Conservation (phyloP, 2,329 filamentous ascomycete species). For the Myrmaecium sp. region DNA sequence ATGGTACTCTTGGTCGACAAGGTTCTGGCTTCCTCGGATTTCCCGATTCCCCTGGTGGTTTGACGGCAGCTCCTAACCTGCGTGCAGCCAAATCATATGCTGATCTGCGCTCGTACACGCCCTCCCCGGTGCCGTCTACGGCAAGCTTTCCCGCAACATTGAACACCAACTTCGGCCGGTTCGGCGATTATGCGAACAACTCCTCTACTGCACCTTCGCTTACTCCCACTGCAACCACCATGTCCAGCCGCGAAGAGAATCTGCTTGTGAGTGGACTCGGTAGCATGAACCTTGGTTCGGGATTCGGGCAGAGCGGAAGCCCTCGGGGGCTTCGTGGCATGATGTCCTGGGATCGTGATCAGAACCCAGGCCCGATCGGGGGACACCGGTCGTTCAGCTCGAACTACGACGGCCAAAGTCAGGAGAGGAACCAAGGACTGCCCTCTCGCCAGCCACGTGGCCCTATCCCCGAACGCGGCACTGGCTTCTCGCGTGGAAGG, state of each 20-base stretch:
- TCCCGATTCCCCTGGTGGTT: constrained; percentile 55
- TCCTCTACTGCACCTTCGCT: constrained; percentile 49
- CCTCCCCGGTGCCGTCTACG: constrained; percentile 78
- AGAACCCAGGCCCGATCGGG: constrained; percentile 42
- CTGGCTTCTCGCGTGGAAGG: constrained; percentile 37
- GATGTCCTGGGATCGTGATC: constrained; percentile 42
- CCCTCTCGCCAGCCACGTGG: constrained; percentile 46
- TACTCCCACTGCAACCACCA: constrained; percentile 39
- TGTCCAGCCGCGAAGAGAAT: constrained; percentile 37
- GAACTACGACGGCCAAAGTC: constrained; percentile 37
- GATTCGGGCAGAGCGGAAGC: constrained; percentile 32
- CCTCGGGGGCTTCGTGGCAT: constrained; percentile 42
- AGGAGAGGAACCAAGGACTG: constrained; percentile 28
- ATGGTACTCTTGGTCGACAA: constrained; percentile 62
- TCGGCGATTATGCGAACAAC: constrained; percentile 37
- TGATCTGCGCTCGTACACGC: constrained; percentile 85
- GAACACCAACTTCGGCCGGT: constrained; percentile 43
- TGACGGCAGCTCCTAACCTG: constrained; percentile 60
- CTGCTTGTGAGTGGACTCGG: constrained; percentile 47
- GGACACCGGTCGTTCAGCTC: constrained; percentile 47
- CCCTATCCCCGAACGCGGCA: constrained; percentile 41
- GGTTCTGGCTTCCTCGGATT: constrained; percentile 62
- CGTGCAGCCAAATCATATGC: constrained; percentile 93
- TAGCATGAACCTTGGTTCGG: constrained; percentile 39
- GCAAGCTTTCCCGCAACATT: constrained; percentile 67